Percentiles rank a stretch among this genome's conserved stretches.
Conservation (phyloP, 768 basidiomycete genomes). For the Suillus subalutaceus region DNA sequence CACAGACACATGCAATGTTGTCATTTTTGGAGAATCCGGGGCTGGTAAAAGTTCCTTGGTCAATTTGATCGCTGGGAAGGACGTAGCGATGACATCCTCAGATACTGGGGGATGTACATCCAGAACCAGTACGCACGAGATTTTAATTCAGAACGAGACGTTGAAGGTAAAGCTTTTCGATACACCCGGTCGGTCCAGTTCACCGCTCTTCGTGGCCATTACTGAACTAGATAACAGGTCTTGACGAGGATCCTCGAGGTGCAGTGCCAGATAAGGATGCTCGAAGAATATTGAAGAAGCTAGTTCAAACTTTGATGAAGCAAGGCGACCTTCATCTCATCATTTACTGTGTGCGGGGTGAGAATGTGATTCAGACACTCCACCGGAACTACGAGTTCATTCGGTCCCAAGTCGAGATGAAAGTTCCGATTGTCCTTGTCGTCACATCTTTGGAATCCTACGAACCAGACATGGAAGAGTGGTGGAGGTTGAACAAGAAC, state of each 20-base stretch:
- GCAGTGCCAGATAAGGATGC: conserved; percentile 29
- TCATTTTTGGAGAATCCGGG: neutral
- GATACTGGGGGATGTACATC: neutral
- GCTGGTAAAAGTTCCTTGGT: conserved; percentile 6
- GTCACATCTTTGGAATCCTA: conserved; percentile 40
- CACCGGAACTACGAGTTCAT: conserved; percentile 34
- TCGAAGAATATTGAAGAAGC: conserved; percentile 27
- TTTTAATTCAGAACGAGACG: neutral
- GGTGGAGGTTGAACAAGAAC: conserved; percentile 41
- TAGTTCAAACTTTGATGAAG: conserved; percentile 34
- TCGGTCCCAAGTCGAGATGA: conserved; percentile 32
- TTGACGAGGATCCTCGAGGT: conserved; percentile 23
- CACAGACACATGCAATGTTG: neutral
- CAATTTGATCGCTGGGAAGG: conserved; percentile 15
- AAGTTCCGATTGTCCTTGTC: conserved; percentile 36
- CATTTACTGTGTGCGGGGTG: conserved; percentile 37
- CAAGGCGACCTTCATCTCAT: conserved; percentile 31
- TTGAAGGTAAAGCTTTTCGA: neutral
- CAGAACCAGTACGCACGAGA: no score
- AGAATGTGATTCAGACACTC: conserved; percentile 24
- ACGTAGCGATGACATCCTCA: conserved; percentile 10
- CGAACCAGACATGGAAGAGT: conserved; percentile 34
- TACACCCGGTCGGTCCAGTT: neutral
- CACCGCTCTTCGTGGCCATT: neutral
- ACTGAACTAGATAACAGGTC: neutral